Conservation (phyloP, 1,139 yeast genomes). For the Taphrina confusa region DNA sequence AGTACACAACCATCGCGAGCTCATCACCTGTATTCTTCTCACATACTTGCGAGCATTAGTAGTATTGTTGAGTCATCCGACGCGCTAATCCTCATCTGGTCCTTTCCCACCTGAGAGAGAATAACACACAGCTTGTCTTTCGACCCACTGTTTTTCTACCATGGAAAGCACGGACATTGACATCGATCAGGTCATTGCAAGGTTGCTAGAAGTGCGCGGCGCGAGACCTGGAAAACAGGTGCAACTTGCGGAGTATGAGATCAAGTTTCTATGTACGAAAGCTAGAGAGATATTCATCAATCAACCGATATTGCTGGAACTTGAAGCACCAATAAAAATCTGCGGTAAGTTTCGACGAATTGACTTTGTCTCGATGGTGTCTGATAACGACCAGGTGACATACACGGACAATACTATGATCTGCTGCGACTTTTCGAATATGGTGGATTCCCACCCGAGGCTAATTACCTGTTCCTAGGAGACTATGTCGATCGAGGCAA, state of each 20-base stretch:
- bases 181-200: slow-evolving; percentile 93
- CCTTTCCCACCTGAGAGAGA: slow-evolving; percentile 9
- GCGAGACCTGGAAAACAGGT: slow-evolving; percentile 98
- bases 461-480: slow-evolving; percentile 89
- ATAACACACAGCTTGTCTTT: not conserved
- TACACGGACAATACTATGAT: slow-evolving; percentile 97
- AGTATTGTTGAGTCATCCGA: not conserved
- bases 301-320: slow-evolving; percentile 91
- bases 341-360: slow-evolving; percentile 44
- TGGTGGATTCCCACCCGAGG: slow-evolving; percentile 99
- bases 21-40: not conserved
- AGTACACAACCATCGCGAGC: not conserved
- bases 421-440: slow-evolving; percentile 91
- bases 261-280: slow-evolving; percentile 91
- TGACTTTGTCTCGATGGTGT: not conserved
- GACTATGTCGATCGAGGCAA: slow-evolving; percentile 98
- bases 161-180: slow-evolving; percentile 63
- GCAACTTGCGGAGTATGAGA: slow-evolving; percentile 87
- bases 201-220: slow-evolving; percentile 95
- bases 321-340: slow-evolving; percentile 95
- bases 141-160: slow-evolving; percentile 3
- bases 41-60: not conserved
- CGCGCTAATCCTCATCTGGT: slow-evolving; percentile 9
- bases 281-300: slow-evolving; percentile 97
- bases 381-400: slow-evolving; percentile 62